Base-by-base conservation (phyloP, 208 protist species). In the Trypanosoma scelopori region DNA sequence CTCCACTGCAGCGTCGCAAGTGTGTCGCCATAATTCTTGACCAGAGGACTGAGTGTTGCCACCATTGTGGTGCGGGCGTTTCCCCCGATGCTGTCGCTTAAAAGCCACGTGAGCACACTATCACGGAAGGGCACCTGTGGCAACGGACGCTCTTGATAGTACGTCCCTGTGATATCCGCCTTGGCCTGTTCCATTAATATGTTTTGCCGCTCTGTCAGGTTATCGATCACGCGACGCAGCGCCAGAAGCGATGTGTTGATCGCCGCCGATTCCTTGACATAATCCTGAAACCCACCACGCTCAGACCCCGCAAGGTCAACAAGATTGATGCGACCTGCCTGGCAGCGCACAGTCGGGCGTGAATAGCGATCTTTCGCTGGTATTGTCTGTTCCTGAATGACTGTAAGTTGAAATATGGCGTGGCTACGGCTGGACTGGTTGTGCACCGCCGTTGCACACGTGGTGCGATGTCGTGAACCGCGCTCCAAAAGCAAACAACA, bases 61-160 rank as follows among this genome's bases (percentile, higher is more conserved):
- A 97, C 82, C 85, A 97, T 97, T 15, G 87, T 93, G 37, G 92
- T 97, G 42, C 87, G 86, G 16, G 89, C 87, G 68, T 97, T 97
- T 41, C 92, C 92, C 43, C 89, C 92, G 69, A 97, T 92, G 72
- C 85, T 93, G 69, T 97, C 92, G 65, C 84, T 93, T 12, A 97
- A 81, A 49, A 97, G 63, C 89, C 89, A 94, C 16, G 92, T 97
- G 57, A 97, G 77, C 4, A 93, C 82, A 55, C 82, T 92, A 75
- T 95, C 86, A 37, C 92, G 89, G 64, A 94, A 97, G 3, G 88
- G 87, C 39, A 94, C 87, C 78, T 98, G 96, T 22, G 89, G 89
- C 57, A 95, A 77, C 12, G 80, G 45, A 18, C 79, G 76, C 46
- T 91, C 84, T 47, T 82, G 74, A 53, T 80, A 89, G 52, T 65